Conservation (phyloP, 352 stramenopile genomes). For the Poterioochromonas sp. region DNA sequence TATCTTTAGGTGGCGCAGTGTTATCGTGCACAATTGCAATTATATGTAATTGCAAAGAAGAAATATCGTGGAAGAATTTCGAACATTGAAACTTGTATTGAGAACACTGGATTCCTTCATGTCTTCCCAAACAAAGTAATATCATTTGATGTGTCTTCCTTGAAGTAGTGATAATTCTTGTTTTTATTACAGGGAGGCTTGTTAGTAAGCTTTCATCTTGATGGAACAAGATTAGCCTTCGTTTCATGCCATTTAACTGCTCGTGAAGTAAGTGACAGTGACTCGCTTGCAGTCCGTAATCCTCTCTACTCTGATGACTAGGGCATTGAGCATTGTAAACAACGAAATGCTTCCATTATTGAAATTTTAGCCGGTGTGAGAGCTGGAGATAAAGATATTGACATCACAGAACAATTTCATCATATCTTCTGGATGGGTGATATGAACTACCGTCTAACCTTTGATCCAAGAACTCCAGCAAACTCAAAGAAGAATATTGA, state of each 20-base stretch:
- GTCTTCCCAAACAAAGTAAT: conserved; percentile 28
- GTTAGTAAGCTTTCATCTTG: neutral
- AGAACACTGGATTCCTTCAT: conserved; percentile 30
- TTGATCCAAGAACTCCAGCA: neutral
- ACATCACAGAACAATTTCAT: conserved; percentile 27
- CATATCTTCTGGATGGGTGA: conserved; percentile 28
- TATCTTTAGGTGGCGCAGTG: conserved; percentile 1
- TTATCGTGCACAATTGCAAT: conserved; percentile 21
- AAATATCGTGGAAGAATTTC: neutral
- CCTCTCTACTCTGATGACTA: too few species aligned
- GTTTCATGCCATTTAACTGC: conserved; percentile 20
- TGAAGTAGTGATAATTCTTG: neutral
- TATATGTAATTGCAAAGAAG: conserved; percentile 1
- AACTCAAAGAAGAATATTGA: conserved; percentile 20
- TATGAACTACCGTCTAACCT: conserved; percentile 17
- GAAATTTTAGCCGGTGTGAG: conserved; percentile 17
- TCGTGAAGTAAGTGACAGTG: neutral
- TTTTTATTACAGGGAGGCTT: conserved; percentile 1
- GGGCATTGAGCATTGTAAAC: neutral
- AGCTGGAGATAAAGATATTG: conserved; percentile 15
- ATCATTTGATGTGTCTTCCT: neutral
- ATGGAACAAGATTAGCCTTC: conserved; percentile 18
- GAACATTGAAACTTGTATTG: neutral
- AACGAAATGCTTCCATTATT: conserved; percentile 21
- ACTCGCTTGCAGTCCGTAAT: neutral